Base-by-base conservation (phyloP, 768 basidiomycete species). In the Basidioascus undulatus region DNA sequence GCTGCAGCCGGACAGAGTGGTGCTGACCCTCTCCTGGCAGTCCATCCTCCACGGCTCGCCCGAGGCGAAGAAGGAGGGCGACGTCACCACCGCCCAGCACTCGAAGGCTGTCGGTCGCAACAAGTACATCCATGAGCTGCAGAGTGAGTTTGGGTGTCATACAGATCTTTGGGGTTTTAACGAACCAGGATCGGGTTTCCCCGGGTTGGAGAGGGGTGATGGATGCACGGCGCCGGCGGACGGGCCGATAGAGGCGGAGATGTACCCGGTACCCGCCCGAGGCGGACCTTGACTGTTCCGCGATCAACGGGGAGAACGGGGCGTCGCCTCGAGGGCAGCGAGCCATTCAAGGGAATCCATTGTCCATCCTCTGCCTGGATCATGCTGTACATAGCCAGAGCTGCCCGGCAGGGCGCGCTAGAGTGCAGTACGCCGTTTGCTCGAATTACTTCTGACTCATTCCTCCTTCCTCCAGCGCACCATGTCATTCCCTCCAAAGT, bases 51-150 rank as follows among this genome's bases (percentile, higher is more conserved):
- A 96, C 58, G 92, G 92, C n/a, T 86, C 82, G 24, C 73, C 74
- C 35, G 74, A 84, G 53, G 87, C 87, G 34, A 77, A 80, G 60
- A 65, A 68, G 52, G 80, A 74, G 33, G 79, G 83, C 31, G 78
- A 80, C 37, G 59, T 71, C 8, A 31, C 23, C 20, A 61, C 68
- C 34, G 69, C 70, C 42, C 80, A 87, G 53, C 86, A 96, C 56
- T 86, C 82, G 2, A 68, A 72, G 50, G 60, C 87, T 7, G 76
- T 98, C 31, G 89, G 81, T 26, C n/a, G n/a, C n/a, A n/a, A n/a
- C 35, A 96, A 96, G 65, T 87, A 86, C 55, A 68, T 87, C 26
- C 84, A 89, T 57, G 79, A 74, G 11, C 73, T 89, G 49, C 80
- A 84, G 61, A 67, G 84, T 84, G 53, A 52, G 74, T 58, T 25